These are phyloP conservation scores for Ganoderma resinaceum DNA, from an alignment of 1,284 basidiomycete species.

Conservation along the genomic window DNA sequence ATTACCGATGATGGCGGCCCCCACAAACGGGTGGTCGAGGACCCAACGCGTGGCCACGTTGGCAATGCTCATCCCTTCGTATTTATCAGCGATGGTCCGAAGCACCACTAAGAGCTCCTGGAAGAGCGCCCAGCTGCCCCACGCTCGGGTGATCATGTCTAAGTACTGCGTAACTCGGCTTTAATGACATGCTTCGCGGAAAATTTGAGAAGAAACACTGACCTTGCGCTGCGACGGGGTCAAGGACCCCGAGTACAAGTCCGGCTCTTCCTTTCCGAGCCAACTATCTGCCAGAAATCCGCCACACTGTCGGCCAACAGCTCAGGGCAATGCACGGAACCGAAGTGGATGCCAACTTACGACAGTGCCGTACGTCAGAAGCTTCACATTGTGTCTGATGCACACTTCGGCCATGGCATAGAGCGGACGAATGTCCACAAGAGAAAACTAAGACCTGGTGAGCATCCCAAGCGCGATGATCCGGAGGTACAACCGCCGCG, in stretches of 20 bases:
- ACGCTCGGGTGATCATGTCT: constrained; percentile 79
- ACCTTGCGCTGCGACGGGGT: constrained; percentile 87
- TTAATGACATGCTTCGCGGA: neutral
- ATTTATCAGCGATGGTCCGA: constrained; percentile 69
- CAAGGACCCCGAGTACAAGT: constrained; percentile 64
- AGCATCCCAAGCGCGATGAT: neutral
- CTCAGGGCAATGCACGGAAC: neutral
- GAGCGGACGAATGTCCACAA: constrained; percentile 79
- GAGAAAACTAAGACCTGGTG: constrained; percentile 65
- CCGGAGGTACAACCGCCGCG: neutral
- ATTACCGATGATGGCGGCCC: constrained; percentile 78
- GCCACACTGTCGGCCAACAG: constrained; percentile 62
- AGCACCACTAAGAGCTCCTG: constrained; percentile 68
- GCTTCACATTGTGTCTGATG: constrained; percentile 71
- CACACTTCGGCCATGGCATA: constrained; percentile 82
- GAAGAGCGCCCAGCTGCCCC: constrained; percentile 81
- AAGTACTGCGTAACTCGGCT: constrained; percentile 62
- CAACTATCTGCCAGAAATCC: constrained; percentile 83
- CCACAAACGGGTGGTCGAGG: constrained; percentile 78
- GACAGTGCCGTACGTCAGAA: constrained; percentile 83
- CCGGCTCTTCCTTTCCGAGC: constrained; percentile 72
- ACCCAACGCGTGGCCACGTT: constrained; percentile 85
- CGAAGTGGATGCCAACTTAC: constrained; percentile 49
- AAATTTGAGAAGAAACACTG: constrained; percentile 30
- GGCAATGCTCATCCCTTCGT: constrained; percentile 72